Base-by-base conservation (phyloP, 2,329 filamentous ascomycete genomes). In the Fusarium metavorans region DNA sequence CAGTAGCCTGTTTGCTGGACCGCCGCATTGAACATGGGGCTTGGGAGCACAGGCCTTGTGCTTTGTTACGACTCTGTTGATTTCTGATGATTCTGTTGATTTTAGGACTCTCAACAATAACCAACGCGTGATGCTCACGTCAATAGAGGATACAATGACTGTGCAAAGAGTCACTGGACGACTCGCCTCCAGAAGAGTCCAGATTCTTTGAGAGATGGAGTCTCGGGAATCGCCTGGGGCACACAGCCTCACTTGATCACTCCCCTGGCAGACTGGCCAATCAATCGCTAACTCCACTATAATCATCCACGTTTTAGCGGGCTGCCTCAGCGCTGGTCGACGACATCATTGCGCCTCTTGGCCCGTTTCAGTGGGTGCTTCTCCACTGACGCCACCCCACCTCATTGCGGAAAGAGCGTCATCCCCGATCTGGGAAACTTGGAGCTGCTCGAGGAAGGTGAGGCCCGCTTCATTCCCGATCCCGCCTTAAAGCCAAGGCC, bases 401-500 rank as follows among this genome's bases (percentile, higher is more conserved):
- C 18, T n/a, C 27, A 32, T 11, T 52, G 9, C 37, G 48, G 50
- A 58, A 57, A 59, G 30, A 67, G 67, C 70, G 70, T 75, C 62
- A 73, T 74, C 66, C 50, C 43, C 35, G 43, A 68, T 68, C 56
- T 56, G 25, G 66, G 37, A 66, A 35, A 64, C 41, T 35, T 60
- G 52, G 56, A 13, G 43, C 11, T 37, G 11, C 30, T 35, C 27
- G 8, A 52, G 27, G 52, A 37, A 35, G n/a, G n/a, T 25, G 35
- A 58, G 32, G 16, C 34, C 62, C 59, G 48, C 50, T 56, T 25
- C 34, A 58, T 67, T 70, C 64, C 56, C 56, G 50, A 67, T 66
- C 20, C 59, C 52, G 61, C 64, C 74, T 75, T 76, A 76, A 76
- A 76, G 74, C 74, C 74, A 76, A 76, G 74, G 50, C 58, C 65